Evolutionary conservation across 345 rosid species (phyloP).

Genomic region (Gossypium ekmanianum): DNA sequence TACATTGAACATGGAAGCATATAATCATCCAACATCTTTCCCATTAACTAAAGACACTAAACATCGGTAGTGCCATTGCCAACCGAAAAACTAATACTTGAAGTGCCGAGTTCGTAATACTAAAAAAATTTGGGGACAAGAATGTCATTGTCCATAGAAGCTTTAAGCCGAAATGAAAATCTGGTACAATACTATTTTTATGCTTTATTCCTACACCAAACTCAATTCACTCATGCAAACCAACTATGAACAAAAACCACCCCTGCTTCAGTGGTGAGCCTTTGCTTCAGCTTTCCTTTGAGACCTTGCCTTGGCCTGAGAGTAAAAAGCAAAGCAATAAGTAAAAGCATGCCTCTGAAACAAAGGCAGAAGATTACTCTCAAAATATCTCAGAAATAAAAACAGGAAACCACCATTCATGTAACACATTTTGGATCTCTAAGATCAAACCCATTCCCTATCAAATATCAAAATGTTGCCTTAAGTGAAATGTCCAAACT

Average conservation of each 20-base stretch:
- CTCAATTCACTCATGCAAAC: slow-evolving; percentile 16
- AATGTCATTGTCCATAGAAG: slow-evolving; percentile 16
- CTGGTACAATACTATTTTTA: slow-evolving; percentile 8
- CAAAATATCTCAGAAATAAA: neutral
- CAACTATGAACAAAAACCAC: slow-evolving; percentile 16
- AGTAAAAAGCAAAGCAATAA: neutral
- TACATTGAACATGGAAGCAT: slow-evolving; percentile 18
- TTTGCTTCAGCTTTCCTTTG: slow-evolving; percentile 54
- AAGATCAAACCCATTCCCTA: neutral
- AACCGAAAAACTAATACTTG: neutral
- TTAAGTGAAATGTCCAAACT: neutral
- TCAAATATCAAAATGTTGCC: neutral
- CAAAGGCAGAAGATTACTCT: neutral
- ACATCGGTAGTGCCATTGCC: slow-evolving; percentile 4
- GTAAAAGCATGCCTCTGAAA: slow-evolving; percentile 1
- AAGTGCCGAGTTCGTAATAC: slow-evolving; percentile 1
- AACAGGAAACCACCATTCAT: neutral
- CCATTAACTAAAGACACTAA: neutral
- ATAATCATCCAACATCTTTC: slow-evolving; percentile 14
- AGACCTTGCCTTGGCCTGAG: slow-evolving; percentile 55
- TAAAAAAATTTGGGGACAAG: neutral
- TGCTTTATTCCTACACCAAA: slow-evolving; percentile 33
- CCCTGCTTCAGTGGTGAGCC: slow-evolving; percentile 45
- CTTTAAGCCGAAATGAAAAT: slow-evolving; percentile 12
- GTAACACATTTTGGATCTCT: neutral